Base-by-base conservation (phyloP, 805 yeast species). In the Candida maltosa region DNA sequence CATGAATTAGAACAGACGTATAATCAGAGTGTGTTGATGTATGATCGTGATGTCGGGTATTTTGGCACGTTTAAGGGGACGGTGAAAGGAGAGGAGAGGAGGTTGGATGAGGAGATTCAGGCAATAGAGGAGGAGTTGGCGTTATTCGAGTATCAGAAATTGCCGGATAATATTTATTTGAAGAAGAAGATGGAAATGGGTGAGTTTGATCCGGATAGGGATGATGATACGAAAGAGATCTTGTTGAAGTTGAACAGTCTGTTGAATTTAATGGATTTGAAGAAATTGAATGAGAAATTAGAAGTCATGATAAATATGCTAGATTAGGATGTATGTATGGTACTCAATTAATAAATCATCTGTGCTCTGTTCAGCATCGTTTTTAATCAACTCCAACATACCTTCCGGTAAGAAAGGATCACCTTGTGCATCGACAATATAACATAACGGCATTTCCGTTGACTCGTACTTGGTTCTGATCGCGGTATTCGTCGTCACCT, bases 401-500 rank as follows among this genome's bases (percentile, higher is more conserved):
- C 97, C 97, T 37, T 75, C 74, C 1, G 98, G 98, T 52, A 91
- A 68, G 8, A 93, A 84, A 1, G 98, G 97, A 41, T 75, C 72
- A 3, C 76, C 78, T 1, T 71, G 47, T 0, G 51, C 57, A 47
- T 84, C 85, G 39, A 80, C 61, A 12, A 91, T 83, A 51, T 91
- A 91, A 54, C 98, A 73, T 65, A 91, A 91, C 2, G 98, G 98
- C 98, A 91, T 91, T 55, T 91, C 97, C 0, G 96, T 88, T 3
- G 95, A 85, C 60, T 93, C 98, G 52, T 85, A 78, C 56, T 82
- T 83, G 14, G 95, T 87, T 59, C 98, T 76, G 22, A 93, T 83
- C 0, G 97, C 97, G 1, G 98, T 91, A 55, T 91, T 98, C 0
- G 98, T 91, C 12, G 97, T 87, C 97, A 91, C 91, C 57, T 91